phyloP scores from a whole-genome alignment of 2,329 filamentous ascomycete species.

The Septoria petroselini region DNA sequence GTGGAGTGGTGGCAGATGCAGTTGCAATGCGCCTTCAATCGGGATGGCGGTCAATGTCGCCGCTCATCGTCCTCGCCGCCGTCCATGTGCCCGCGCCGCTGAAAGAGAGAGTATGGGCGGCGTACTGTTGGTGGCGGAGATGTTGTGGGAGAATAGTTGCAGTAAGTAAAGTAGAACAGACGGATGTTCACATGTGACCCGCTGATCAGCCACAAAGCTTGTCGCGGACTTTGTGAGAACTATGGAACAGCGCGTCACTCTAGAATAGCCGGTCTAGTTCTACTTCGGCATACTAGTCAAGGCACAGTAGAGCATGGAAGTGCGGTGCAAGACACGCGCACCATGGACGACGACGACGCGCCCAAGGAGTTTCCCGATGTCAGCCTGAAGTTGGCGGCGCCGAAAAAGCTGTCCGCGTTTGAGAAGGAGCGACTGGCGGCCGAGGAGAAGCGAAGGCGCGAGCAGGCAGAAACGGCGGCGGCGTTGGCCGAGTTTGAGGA shows the following conservation, averaged over 20 bases:
- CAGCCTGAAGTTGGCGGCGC: slow-evolving; percentile 69
- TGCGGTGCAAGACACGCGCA: slow-evolving; percentile 3
- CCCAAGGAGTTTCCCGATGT: slow-evolving; percentile 63
- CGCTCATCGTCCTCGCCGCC: slow-evolving; percentile 10
- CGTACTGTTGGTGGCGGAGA: slow-evolving; percentile 9
- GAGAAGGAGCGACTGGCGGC: slow-evolving; percentile 86
- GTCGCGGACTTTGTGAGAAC: slow-evolving; percentile 3
- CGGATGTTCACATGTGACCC: background rate
- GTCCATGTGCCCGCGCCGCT: slow-evolving; percentile 6
- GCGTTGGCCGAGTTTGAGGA: slow-evolving; percentile 86
- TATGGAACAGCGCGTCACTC: slow-evolving; percentile 1
- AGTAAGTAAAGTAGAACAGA: no score
- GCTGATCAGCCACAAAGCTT: slow-evolving; percentile 6
- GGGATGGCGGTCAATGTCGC: slow-evolving; percentile 2
- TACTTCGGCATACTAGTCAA: no score
- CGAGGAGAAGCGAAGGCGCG: slow-evolving; percentile 79
- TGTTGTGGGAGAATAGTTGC: background rate
- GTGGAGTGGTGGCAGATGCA: background rate
- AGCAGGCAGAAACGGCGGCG: slow-evolving; percentile 81
- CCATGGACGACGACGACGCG: slow-evolving; percentile 28
- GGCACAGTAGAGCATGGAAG: background rate
- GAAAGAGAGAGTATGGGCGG: background rate
- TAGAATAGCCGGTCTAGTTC: no score
- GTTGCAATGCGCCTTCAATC: slow-evolving; percentile 9
- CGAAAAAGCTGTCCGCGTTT: slow-evolving; percentile 80